Base-by-base conservation (phyloP, 495 filamentous ascomycete species). In the Trichoderma parareesei region DNA sequence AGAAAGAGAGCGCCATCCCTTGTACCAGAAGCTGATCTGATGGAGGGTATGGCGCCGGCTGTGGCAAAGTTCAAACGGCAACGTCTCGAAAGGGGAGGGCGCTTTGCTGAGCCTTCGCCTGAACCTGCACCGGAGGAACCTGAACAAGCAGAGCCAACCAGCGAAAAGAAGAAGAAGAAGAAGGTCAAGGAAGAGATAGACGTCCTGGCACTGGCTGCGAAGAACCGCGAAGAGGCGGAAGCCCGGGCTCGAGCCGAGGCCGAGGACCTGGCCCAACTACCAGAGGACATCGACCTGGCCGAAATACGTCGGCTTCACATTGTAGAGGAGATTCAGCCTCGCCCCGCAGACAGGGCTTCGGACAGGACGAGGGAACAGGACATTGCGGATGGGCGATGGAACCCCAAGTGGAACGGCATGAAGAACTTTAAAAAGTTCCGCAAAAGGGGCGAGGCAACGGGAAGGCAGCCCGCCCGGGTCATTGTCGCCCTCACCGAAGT, bases 341-440 rank as follows among this genome's bases (percentile, higher is more conserved):
- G 69, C 14, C 67, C 71, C 46, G 7, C 18, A 10, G 61, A 48
- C 43, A 57, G 53, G 37, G 65, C 55, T 40, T 61, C 69, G 49
- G 61, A 65, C 33, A 65, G 57, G n/a, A 64, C 57, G 46, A 63
- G 71, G 70, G 77, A 79, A 53, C 73, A 74, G 64, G 77, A 77
- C 55, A 76, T 78, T 57, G 78, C 71, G 3, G 81, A 81, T 63
- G 82, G 84, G 10, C 83, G 92, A 33, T 97, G 95, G 94, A 86
- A 97, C 69, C 87, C 91, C 3, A 79, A 81, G 43, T 98, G 95
- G 95, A 96, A 97, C 71, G 94, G 95, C 0, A 84, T 93, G 6
- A 95, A 92, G 76, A 98, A 98, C 69, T 98, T 97, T 79, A 98
- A 98, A 75, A 88, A 84, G 68, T 98, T 98, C 68, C 83, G 85